Conservation (phyloP, 148 eudicot species). For the Agrostemma githago region DNA sequence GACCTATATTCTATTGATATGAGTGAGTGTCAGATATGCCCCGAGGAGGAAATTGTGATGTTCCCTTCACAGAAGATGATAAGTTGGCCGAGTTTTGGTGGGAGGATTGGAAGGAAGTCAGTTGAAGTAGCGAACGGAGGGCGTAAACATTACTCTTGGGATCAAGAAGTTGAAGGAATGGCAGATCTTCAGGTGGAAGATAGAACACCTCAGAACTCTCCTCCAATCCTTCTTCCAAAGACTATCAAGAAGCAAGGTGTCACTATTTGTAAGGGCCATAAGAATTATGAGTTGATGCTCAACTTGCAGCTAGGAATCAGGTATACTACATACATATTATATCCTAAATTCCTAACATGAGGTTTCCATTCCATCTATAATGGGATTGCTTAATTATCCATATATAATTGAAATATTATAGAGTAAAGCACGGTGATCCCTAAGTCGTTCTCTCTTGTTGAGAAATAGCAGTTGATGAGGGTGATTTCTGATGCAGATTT, state of each 20-base stretch:
- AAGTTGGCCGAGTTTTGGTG: constrained; percentile 44
- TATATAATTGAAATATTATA: too few species aligned
- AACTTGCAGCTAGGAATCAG: constrained; percentile 94
- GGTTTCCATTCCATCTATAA: neutral
- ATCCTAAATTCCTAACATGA: neutral
- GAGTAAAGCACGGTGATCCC: too few species aligned
- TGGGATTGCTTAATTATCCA: too few species aligned
- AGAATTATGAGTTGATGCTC: constrained; percentile 88
- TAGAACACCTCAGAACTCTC: constrained; percentile 20
- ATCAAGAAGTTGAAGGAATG: constrained; percentile 29
- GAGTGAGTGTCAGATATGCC: constrained; percentile 38
- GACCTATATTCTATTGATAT: constrained; percentile 38
- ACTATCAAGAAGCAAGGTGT: constrained; percentile 51
- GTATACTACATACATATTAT: constrained; percentile 30
- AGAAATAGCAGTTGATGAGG: too few species aligned
- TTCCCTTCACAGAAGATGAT: constrained; percentile 63
- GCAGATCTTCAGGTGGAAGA: constrained; percentile 28
- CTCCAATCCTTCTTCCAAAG: constrained; percentile 34
- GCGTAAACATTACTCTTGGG: constrained; percentile 21
- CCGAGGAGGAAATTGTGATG: constrained; percentile 40
- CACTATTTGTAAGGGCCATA: constrained; percentile 74
- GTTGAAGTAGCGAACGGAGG: constrained; percentile 39
- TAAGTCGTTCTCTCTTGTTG: too few species aligned
- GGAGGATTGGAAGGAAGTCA: constrained; percentile 38
- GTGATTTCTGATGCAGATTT: too few species aligned